Percentiles rank a stretch among this genome's conserved stretches.
Evolutionary conservation across 2,329 filamentous ascomycete species (phyloP).

Genomic region (Microcera coccophila): DNA sequence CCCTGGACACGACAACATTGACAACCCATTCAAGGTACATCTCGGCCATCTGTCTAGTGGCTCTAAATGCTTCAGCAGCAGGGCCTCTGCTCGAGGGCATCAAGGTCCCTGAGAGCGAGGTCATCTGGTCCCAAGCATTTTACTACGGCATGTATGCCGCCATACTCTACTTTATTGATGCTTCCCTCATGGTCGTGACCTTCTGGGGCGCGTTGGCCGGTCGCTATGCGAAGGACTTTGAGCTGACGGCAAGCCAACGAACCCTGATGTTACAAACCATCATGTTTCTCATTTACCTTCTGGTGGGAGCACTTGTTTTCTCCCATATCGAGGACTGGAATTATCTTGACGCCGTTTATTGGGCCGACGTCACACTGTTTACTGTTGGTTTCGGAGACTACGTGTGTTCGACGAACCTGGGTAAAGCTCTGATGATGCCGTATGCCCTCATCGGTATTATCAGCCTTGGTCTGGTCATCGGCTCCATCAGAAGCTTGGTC

Average conservation of each 20-base stretch:
- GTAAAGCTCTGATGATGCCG: conserved; percentile 71
- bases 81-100: conserved; percentile 46
- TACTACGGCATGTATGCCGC: conserved; percentile 83
- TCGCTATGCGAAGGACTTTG: conserved; percentile 75
- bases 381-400: conserved; percentile 62
- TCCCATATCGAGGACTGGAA: conserved; percentile 67
- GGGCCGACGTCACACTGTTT: conserved; percentile 69
- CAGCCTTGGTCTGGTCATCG: conserved; percentile 78
- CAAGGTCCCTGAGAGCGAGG: conserved; percentile 42
- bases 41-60: conserved; percentile 61
- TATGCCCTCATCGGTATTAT: conserved; percentile 81
- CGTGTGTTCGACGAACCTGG: conserved; percentile 47
- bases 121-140: conserved; percentile 74
- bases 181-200: conserved; percentile 72
- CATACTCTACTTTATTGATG: conserved; percentile 72
- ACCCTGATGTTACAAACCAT: conserved; percentile 91
- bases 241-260: conserved; percentile 73
- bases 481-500: conserved; percentile 66
- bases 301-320: conserved; percentile 73
- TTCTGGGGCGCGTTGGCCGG: conserved; percentile 67
- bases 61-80: conserved; percentile 62
- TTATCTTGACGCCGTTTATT: conserved; percentile 76
- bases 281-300: conserved; percentile 75
- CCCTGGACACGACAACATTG: neutral
- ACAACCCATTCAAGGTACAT: conserved; percentile 41